These are phyloP conservation scores for Solanum gandarillasii DNA, from an alignment of 257 asterid genomes.

Conservation along the genomic window DNA sequence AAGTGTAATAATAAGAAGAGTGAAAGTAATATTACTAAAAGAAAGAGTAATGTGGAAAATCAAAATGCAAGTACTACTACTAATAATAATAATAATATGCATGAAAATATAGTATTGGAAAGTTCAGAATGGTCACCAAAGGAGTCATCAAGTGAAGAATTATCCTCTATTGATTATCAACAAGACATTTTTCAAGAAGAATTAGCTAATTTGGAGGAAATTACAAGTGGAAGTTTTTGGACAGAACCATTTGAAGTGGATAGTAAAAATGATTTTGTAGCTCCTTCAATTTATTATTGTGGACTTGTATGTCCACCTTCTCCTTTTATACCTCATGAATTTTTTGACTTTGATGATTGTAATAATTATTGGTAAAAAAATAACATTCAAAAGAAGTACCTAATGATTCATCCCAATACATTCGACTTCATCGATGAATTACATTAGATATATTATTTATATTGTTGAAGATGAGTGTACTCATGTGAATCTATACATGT, in stretches of 20 bases:
- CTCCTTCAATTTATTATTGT: not conserved
- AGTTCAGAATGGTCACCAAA: not conserved
- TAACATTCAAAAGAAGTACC: not conserved
- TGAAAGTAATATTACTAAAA: not conserved
- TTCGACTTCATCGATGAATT: too few species aligned
- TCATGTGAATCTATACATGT: not conserved
- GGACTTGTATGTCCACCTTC: conserved; percentile 15
- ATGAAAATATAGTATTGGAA: not conserved
- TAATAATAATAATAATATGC: not conserved
- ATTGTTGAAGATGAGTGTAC: not conserved
- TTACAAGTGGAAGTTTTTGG: not conserved
- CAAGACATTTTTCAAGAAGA: not conserved
- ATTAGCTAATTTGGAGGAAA: not conserved
- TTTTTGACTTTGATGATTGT: not conserved
- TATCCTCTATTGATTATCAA: not conserved
- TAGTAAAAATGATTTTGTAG: not conserved
- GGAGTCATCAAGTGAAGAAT: not conserved
- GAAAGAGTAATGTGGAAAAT: not conserved
- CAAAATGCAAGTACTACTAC: not conserved
- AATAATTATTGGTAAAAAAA: not conserved
- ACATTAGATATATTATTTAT: not conserved
- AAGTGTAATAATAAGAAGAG: not conserved
- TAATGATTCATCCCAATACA: not conserved
- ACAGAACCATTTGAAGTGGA: conserved; percentile 3
- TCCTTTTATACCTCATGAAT: conserved; percentile 3